Percentiles rank a stretch among this genome's conserved stretches.
phyloP scores from a whole-genome alignment of 169 alveolate genomes.

The Eimeria sp. region DNA sequence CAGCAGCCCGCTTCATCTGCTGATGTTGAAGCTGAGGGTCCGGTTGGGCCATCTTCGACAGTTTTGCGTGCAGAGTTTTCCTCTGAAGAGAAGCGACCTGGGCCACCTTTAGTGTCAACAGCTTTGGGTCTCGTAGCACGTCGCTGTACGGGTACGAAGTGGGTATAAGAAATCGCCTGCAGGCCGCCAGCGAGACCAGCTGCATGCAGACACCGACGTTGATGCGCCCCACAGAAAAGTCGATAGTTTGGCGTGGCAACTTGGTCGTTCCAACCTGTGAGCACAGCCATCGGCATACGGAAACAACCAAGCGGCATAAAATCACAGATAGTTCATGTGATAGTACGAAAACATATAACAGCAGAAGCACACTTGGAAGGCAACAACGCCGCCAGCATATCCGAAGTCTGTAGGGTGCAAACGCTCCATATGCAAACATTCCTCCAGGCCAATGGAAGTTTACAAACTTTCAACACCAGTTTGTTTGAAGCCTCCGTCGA shows the following conservation, averaged over 20 bases:
- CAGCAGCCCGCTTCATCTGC: constrained; percentile 46
- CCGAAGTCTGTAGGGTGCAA: background rate
- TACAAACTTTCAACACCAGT: background rate
- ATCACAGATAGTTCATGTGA: too few relatives aligned
- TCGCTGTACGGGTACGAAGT: constrained; percentile 60
- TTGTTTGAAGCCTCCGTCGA: background rate
- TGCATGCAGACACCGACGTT: constrained; percentile 72
- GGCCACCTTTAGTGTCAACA: constrained; percentile 32
- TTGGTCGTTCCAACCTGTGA: constrained; percentile 53
- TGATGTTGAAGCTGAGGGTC: background rate
- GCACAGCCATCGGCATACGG: background rate
- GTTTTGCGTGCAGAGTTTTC: background rate
- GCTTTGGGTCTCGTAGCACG: constrained; percentile 37
- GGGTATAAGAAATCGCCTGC: constrained; percentile 73
- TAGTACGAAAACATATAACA: background rate
- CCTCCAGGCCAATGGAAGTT: background rate
- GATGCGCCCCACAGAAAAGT: constrained; percentile 26
- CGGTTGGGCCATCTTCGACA: background rate
- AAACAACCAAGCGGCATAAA: background rate
- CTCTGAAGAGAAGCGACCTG: constrained; percentile 68
- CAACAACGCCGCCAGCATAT: background rate
- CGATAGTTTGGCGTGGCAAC: constrained; percentile 32
- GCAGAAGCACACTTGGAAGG: background rate
- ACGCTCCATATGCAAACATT: background rate
- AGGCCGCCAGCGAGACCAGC: constrained; percentile 74